Base-by-base conservation (phyloP, 1,139 yeast species). In the Ogataea hybrid region DNA sequence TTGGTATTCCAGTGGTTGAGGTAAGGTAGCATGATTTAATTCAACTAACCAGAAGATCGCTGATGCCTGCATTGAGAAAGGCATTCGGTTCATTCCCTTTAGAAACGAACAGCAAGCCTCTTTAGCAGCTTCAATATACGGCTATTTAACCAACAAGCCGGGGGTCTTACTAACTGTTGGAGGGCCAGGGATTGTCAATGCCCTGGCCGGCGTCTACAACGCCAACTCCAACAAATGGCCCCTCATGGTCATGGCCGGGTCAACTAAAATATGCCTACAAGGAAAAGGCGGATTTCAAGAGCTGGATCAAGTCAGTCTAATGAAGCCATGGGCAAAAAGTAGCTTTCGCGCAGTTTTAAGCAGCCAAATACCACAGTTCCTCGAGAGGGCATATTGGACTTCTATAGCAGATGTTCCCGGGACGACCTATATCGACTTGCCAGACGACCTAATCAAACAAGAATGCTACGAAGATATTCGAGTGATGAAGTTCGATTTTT, bases 101-200 rank as follows among this genome's bases (percentile, higher is more conserved):
- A 65, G 87, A 47, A 81, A 81, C 59, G 87, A 81, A 53, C 86
- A 81, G 53, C 70, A 83, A 9, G 87, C 87, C 0, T 75, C 84
- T 1, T 80, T 81, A 52, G 87, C 87, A 3, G 87, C 87, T 2
- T 75, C 84, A 2, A 71, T 75, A 1, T 80, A 81, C 55, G 86
- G 86, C 0, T 81, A 76, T 51, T 58, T 81, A 35, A 79, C 82
- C 3, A 76, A 77, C 1, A 63, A 61, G 43, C 87, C 87, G 0
- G 86, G 84, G 16, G 83, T 81, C 1, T 58, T 79, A 14, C 64
- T 81, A 2, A 84, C 79, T 0, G 87, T 81, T 2, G 87, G 87
- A 16, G 87, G 87, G 0, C 86, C 87, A 0, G 87, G 87, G 5
- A 67, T 81, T 2, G 67, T 81, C 8, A 86, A 81, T 51, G 81